Evolutionary conservation across 371 early-diverging fungal genomes (phyloP).

Genomic region (Conidiobolus incongruus): DNA sequence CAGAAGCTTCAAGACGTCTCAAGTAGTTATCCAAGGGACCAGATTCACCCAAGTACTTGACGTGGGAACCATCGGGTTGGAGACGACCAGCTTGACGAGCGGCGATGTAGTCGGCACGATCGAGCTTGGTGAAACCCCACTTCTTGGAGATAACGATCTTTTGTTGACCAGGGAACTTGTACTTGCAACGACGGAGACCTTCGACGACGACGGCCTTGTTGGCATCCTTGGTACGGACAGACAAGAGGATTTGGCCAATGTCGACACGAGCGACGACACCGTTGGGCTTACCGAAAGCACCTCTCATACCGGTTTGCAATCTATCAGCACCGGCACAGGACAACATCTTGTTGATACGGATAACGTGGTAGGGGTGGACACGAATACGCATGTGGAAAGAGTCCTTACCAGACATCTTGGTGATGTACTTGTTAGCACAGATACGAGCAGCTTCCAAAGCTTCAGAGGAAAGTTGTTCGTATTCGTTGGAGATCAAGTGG

Average conservation of each 20-base stretch:
- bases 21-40: slow-evolving; percentile 65
- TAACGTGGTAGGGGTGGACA: slow-evolving; percentile 99
- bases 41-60: slow-evolving; percentile 85
- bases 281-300: slow-evolving; percentile 99
- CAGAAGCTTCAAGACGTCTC: slow-evolving; percentile 14
- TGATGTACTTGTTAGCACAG: slow-evolving; percentile 99
- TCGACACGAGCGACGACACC: slow-evolving; percentile 98
- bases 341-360: slow-evolving; percentile 99
- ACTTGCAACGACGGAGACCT: slow-evolving; percentile 97
- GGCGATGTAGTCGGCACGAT: slow-evolving; percentile 79
- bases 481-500: slow-evolving; percentile 96
- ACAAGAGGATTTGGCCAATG: slow-evolving; percentile 97
- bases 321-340: slow-evolving; percentile 99
- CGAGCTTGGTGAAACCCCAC: slow-evolving; percentile 99
- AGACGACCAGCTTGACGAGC: slow-evolving; percentile 58
- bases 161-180: slow-evolving; percentile 99
- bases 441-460: slow-evolving; percentile 99
- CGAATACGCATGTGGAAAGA: slow-evolving; percentile 99
- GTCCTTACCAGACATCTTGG: slow-evolving; percentile 97
- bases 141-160: slow-evolving; percentile 97
- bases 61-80: slow-evolving; percentile 91
- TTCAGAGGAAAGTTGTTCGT: slow-evolving; percentile 98
- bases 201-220: slow-evolving; percentile 92
- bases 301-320: slow-evolving; percentile 99
- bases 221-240: slow-evolving; percentile 93